phyloP scores from a whole-genome alignment of 257 asterid genomes.

The Lycium ferocissimum region DNA sequence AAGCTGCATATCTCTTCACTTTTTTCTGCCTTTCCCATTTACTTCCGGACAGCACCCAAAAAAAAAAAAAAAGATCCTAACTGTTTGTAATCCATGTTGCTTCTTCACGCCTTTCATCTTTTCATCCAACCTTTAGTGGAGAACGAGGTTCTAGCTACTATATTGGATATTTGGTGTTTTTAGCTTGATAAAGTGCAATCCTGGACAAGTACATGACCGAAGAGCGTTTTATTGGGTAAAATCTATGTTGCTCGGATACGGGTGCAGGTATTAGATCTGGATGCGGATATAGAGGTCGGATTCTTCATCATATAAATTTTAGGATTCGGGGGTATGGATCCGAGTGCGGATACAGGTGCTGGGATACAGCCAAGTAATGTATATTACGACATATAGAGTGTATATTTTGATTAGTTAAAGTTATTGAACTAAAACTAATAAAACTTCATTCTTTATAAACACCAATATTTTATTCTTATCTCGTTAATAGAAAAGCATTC shows the following conservation, averaged over 20 bases:
- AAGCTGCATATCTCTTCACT: background rate
- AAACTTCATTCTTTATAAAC: background rate
- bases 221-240: background rate
- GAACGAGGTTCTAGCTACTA: background rate
- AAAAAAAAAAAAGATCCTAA: background rate
- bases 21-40: slow-evolving; percentile 3
- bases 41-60: background rate
- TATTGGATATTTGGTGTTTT: background rate
- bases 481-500: background rate
- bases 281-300: background rate
- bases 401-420: background rate
- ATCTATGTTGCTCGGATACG: background rate
- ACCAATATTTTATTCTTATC: background rate
- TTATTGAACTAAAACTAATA: background rate
- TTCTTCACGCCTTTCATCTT: background rate
- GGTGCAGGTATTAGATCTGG: background rate
- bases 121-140: background rate
- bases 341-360: background rate
- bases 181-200: background rate
- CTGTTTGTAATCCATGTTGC: background rate
- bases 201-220: slow-evolving; percentile 15
- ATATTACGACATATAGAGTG: background rate
- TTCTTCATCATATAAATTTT: slow-evolving; percentile 17
- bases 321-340: background rate
- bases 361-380: background rate